Evolutionary conservation across 2,329 filamentous ascomycete genomes (phyloP), one percentile per base, ranked within the genome.

Genomic region (Microcyclosporella mali): DNA sequence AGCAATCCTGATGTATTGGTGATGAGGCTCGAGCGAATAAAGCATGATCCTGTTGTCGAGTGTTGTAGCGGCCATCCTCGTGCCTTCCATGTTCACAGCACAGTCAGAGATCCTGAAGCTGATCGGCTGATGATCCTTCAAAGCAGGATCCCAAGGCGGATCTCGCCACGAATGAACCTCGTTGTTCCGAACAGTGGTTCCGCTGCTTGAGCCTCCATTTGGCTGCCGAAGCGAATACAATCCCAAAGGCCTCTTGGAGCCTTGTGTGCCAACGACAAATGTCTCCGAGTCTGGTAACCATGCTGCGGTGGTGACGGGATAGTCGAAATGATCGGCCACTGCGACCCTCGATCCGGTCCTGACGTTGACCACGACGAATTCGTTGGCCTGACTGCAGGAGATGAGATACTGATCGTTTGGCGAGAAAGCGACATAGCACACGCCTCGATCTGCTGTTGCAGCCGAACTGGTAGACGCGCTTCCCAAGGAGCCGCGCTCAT

Each of bases 361-460:
- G 9, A 60, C 49, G 39, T 55, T 52, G 31, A 62, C 53, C 14
- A 65, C 56, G 11, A 59, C 56, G 27, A 65, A 58, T 33, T 64
- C 60, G 43, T 61, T 62, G 46, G 55, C 60, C 36, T 60, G 54
- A 9, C 59, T 85, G 62, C 90, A 97, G 12, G 84, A 90, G 30
- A 97, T 80, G 27, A 98, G 73, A 67, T 86, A 86, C 1, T 77
- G 76, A 66, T 94, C 87, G 63, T 98, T 88, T 4, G 89, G 92
- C 60, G 89, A 95, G 87, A 92, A 98, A 1, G 86, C 75, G 3
- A 94, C 68, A 57, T 89, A 88, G 15, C 85, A 82, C 10, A 95
- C 82, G 1, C 85, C 84, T 2, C 53, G 50, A 12, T 57, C 50
- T 4, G 45, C 35, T 10, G 43, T 45, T 4, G 35, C 42, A 37